Evolutionary conservation across 495 filamentous ascomycete genomes (phyloP).

Genomic region (Talaromyces wortmannii): DNA sequence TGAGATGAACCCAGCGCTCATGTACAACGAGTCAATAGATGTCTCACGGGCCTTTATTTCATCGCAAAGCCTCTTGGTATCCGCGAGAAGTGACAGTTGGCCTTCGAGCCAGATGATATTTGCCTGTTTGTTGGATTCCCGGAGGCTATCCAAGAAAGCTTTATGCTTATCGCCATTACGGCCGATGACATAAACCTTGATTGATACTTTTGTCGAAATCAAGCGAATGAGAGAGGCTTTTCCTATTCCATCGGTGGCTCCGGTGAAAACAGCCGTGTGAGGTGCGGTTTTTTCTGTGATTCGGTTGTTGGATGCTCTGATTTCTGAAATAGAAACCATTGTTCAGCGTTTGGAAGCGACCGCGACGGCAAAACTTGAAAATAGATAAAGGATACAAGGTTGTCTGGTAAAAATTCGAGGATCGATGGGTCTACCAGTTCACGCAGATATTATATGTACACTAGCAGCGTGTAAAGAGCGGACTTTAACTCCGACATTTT

Average conservation of each 20-base stretch:
- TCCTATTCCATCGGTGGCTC: constrained; percentile 32
- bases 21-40: constrained; percentile 24
- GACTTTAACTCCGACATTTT: not conserved
- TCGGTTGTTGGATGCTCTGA: constrained; percentile 26
- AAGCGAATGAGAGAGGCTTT: constrained; percentile 20
- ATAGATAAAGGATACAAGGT: not conserved
- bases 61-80: constrained; percentile 20
- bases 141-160: constrained; percentile 19
- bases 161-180: constrained; percentile 19
- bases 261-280: constrained; percentile 26
- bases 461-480: not conserved
- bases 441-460: not conserved
- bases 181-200: constrained; percentile 25
- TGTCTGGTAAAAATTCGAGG: not conserved
- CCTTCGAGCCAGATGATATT: constrained; percentile 26
- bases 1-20: constrained; percentile 28
- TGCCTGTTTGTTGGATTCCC: constrained; percentile 23
- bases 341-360: not conserved
- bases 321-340: constrained; percentile 29
- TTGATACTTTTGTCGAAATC: constrained; percentile 12
- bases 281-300: constrained; percentile 25
- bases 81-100: constrained; percentile 27
- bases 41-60: constrained; percentile 20
- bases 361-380: not conserved
- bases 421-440: not conserved